Evolutionary conservation across 108 stramenopile genomes (phyloP).

Genomic region (Craspedostauros australis): DNA sequence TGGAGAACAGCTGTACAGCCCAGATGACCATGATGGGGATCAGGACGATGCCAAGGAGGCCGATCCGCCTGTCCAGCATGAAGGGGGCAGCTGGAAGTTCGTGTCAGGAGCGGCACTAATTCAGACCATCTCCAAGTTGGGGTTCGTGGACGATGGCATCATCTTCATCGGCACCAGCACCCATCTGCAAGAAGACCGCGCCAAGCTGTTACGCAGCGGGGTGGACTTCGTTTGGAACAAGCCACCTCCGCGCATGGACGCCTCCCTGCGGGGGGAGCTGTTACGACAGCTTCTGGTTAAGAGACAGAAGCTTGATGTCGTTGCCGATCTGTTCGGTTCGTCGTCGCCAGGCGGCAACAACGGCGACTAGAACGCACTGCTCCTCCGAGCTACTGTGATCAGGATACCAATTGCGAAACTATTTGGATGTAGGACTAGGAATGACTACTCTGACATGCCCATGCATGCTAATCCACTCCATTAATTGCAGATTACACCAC

Average conservation of each 20-base stretch:
- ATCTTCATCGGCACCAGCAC: conserved; percentile 59
- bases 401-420: too few relatives aligned
- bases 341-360: too few relatives aligned
- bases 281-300: conserved; percentile 36
- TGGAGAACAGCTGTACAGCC: too few relatives aligned
- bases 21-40: conserved; percentile 3
- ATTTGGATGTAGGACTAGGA: too few relatives aligned
- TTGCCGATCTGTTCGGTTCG: too few relatives aligned
- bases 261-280: conserved; percentile 31
- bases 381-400: too few relatives aligned
- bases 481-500: too few relatives aligned
- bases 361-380: too few relatives aligned
- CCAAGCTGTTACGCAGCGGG: conserved; percentile 31
- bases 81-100: not conserved
- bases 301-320: too few relatives aligned
- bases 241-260: conserved; percentile 61
- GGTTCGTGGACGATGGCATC: conserved; percentile 6
- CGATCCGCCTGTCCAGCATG: not conserved
- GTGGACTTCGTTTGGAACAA: conserved; percentile 57
- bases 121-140: not conserved
- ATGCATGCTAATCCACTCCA: too few relatives aligned
- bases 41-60: not conserved
- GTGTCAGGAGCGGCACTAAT: conserved; percentile 2
- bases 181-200: conserved; percentile 31
- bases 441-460: too few relatives aligned